Evolutionary conservation across 202 grass and related monocot genomes (phyloP).

Genomic region (Setaria italica): DNA sequence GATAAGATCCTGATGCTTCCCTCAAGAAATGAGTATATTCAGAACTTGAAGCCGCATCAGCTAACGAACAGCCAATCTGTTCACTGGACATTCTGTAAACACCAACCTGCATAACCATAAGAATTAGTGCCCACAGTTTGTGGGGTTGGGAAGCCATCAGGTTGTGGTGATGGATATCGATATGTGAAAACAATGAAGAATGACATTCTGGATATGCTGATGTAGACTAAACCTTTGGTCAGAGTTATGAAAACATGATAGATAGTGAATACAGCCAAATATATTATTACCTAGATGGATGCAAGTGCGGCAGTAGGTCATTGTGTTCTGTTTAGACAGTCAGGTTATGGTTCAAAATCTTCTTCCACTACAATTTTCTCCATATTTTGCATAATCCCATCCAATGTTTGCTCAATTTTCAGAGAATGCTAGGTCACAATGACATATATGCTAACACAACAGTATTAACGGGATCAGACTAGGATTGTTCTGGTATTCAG

Average conservation of each 20-base stretch:
- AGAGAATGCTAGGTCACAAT: neutral
- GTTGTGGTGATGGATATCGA: constrained; percentile 7
- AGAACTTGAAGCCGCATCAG: constrained; percentile 93
- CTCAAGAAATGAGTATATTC: constrained; percentile 79
- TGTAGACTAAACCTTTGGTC: neutral
- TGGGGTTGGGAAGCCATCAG: constrained; percentile 8
- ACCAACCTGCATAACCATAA: constrained; percentile 65
- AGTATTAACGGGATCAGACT: constrained; percentile 15
- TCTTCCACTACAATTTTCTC: neutral
- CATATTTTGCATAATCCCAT: neutral
- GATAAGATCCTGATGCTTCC: constrained; percentile 66
- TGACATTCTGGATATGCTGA: neutral
- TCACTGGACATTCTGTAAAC: constrained; percentile 98
- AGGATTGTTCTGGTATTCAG: neutral
- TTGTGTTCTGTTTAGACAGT: neutral
- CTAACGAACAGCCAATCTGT: constrained; percentile 92
- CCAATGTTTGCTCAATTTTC: neutral
- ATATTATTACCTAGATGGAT: constrained; percentile 4
- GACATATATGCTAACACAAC: constrained; percentile 4
- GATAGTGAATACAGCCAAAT: neutral
- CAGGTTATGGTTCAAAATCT: neutral
- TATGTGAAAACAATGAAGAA: constrained; percentile 1
- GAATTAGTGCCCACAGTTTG: constrained; percentile 7
- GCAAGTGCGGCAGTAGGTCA: neutral
- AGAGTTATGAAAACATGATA: neutral